Percentiles rank a stretch among this genome's conserved stretches.
phyloP scores from a whole-genome alignment of 345 rosid genomes.

The Melastoma malabathricum region DNA sequence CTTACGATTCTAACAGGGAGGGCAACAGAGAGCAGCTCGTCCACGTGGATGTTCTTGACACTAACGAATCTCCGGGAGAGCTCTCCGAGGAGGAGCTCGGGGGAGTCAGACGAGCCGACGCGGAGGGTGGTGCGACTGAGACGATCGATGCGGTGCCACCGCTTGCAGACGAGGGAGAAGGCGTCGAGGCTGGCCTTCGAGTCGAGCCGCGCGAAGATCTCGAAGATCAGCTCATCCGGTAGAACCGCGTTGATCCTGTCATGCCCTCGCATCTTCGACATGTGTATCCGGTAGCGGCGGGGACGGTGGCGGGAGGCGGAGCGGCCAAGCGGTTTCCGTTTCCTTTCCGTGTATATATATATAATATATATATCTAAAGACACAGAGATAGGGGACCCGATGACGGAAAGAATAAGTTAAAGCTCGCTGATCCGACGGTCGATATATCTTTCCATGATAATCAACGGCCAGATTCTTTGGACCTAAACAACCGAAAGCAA shows the following conservation, averaged over 20 bases:
- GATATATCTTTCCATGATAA: too few relatives aligned
- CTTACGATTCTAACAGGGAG: constrained; percentile 27
- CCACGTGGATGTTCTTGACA: constrained; percentile 46
- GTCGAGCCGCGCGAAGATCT: constrained; percentile 57
- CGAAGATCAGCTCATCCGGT: constrained; percentile 73
- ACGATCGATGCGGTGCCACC: constrained; percentile 74
- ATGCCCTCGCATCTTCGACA: constrained; percentile 40
- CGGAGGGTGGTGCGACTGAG: constrained; percentile 74
- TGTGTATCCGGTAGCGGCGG: too few relatives aligned
- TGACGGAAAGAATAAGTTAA: too few relatives aligned
- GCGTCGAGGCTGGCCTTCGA: constrained; percentile 58
- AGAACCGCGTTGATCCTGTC: constrained; percentile 59
- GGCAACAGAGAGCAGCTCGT: constrained; percentile 57
- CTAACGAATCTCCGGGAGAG: constrained; percentile 64
- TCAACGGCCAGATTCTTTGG: too few relatives aligned
- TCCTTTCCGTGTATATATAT: neutral
- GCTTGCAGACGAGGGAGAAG: constrained; percentile 83
- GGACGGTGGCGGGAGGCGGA: too few relatives aligned
- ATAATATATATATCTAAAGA: too few relatives aligned
- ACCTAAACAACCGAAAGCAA: too few relatives aligned
- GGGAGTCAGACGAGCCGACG: constrained; percentile 62
- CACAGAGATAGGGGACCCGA: neutral
- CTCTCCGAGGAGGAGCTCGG: constrained; percentile 45
- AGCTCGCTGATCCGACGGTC: too few relatives aligned
- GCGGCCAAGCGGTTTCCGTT: neutral